Evolutionary conservation across 352 stramenopile genomes (phyloP), one percentile per base, ranked within the genome.

Genomic region (Pythium biforme): DNA sequence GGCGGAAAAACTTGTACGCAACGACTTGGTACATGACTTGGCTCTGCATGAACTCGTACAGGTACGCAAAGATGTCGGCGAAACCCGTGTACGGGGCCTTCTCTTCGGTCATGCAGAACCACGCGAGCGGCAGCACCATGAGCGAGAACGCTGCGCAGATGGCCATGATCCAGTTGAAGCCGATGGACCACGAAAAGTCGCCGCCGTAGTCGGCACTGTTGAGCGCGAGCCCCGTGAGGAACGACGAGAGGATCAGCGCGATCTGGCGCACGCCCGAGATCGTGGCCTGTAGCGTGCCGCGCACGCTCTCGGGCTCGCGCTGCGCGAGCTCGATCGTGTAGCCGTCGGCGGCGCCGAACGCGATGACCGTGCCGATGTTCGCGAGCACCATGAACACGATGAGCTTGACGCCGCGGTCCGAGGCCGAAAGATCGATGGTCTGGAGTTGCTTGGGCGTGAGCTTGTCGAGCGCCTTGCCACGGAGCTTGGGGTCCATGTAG

Each of bases 261-360:
- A 63, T 59, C 15, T 58, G 67, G 10, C 57, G 45, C 10, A 62
- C 54, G 23, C 25, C 47, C 31, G 70, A 73, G 12, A 62, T 48
- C 6, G 46, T 48, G 20, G 58, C 55, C 51, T 75, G 68, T 9
- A 67, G 22, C 6, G 58, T 66, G 17, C 68, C 68, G 20, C 68
- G 68, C 19, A 64, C 52, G 6, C 25, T 9, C 23, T 59, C 54
- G 10, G 64, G 64, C 27, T 75, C 68, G 14, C 68, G 55, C 52
- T 75, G 68, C 1, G 68, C 57, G n/a, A 68, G 49, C 34, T 73
- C 65, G 17, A 74, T 53, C 25, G 73, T 53, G 34, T 69, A 41
- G 19, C 57, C 68, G 20, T 73, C 64, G 9, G 64, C 50, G 27
- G 68, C 63, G 14, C 41, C 55, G 29, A 66, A 56, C 23, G 62